Evolutionary conservation across 352 stramenopile genomes (phyloP), one percentile per base, ranked within the genome.

Genomic region (Pythium insidiosum): DNA sequence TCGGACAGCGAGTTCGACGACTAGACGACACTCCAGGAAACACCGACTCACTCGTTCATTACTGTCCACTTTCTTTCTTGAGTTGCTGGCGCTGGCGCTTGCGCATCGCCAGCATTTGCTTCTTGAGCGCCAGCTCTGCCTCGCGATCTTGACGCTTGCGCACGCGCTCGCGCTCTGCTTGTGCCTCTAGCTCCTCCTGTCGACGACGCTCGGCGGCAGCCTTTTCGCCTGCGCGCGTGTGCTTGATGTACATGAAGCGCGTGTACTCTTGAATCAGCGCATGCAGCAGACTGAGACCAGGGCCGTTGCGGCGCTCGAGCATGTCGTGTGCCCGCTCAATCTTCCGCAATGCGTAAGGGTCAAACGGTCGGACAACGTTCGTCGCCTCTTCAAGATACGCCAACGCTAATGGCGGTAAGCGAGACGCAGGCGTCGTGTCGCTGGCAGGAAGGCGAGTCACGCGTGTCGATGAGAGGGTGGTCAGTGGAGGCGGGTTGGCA

Each of bases 1-100:
- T 92, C 79, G 60, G 74, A 83, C 62, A 92, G 79, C 59, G 79
- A 92, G 29, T 92, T 92, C 43, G 73, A 87, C 31, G 78, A 91
- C 40, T 73, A 83, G 42, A 4, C 10, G 5, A 4, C 12, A 28
- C 18, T n/a, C 20, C 9, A 21, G 22, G 7, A 21, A 45, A 6
- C 12, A 20, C 20, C 19, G 18, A 28, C 25, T 6, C 19, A 21
- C 26, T 2, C n/a, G 12, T 16, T 18, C 7, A 7, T 18, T 10
- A 39, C 34, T 9, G 34, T 22, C 6, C 15, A 39, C 34, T 39
- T 22, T 42, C 4, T 46, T 15, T 18, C 33, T 38, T n/a, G 12
- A n/a, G 10, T 48, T 43, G 50, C 44, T 42, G 20, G 3, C 73
- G 73, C 53, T 84, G 71, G 37, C 83, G 82, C 56, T 89, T 87